Base-by-base conservation (phyloP, 495 filamentous ascomycete species). In the Tuber microsphaerosporum region DNA sequence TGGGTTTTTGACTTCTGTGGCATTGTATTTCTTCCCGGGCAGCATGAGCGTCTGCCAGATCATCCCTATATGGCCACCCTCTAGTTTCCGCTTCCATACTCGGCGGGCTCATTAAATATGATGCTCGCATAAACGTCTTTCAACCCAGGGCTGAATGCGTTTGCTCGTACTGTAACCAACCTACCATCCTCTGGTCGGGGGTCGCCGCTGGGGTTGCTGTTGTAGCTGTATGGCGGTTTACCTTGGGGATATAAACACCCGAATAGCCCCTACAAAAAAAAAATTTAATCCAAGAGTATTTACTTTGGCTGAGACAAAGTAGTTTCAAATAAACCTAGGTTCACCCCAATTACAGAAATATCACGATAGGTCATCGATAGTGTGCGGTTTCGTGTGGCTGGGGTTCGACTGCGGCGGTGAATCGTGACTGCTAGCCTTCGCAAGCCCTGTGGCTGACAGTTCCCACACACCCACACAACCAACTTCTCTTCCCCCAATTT, bases 401-500 rank as follows among this genome's bases (percentile, higher is more conserved):
- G 56, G 26, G 48, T 19, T 31, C 26, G 4, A 6, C 14, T 65
- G 56, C 17, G 56, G 56, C 56, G 26, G 56, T 65, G 56, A 19
- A 45, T 3, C 65, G 77, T 79, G 77, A 79, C 77, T 79, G 77
- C 77, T 79, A 48, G 73, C 37, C 43, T 42, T 51, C 46, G 76
- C 76, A 79, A 61, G 26, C 72, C 48, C 72, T 46, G 42, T 79
- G 75, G 77, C 77, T 79, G 73, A 79, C 44, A 8, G 26, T 34
- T 42, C 69, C 72, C 72, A 70, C 77, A 70, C 77, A 79, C 48
- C 76, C 77, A 43, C 56, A 73, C 74, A 73, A 43, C 9, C 37
- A 46, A 26, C 19, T 37, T 68, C 42, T 61, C 76, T 45, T 41
- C 48, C 68, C 42, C 43, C 74, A 79, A 72, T 75, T 79, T 77